Evolutionary conservation across 208 protist genomes (phyloP), one percentile per base, ranked within the genome.

Genomic region (Leishmania martiniquensis): DNA sequence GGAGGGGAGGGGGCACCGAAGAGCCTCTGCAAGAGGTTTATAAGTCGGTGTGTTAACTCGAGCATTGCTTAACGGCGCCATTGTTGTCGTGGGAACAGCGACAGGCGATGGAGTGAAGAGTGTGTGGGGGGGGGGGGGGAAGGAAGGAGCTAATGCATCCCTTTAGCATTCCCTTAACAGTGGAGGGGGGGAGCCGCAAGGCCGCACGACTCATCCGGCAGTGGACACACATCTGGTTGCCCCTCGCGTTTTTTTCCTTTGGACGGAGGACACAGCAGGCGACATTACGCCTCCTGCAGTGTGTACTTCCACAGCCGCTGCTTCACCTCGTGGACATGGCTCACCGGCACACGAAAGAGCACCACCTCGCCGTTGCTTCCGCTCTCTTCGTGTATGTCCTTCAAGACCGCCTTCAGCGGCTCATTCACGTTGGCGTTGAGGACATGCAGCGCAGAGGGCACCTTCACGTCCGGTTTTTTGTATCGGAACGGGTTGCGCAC

Each of bases 261-360:
- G 10, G 22, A n/a, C 47, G 17, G n/a, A n/a, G n/a, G n/a, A n/a
- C n/a, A 44, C 13, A 44, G 47, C 15, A n/a, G 34, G 32, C 13
- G 32, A 15, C 22, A 12, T 63, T 72, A 77, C 62, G 87, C 42
- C 82, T 97, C 91, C 83, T 90, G 89, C 54, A 97, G 71, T 39
- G 85, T 76, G 86, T 95, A 97, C 84, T 95, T 96, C 91, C 93
- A 96, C 71, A 97, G 75, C 51, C 82, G 85, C 76, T 93, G 72
- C 79, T 88, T 92, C 62, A 97, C 82, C 77, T 89, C 87, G 70
- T 95, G 93, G 39, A 83, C 65, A 32, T 76, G 72, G 10, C 69
- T 70, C 45, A 80, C 75, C 29, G 90, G 86, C 45, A 90, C 87
- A 34, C 74, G 54, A 77, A 97, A 97, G 15, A 54, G 62, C 25